phyloP scores from a whole-genome alignment of 2,329 filamentous ascomycete species.

The Hirsutella thompsonii region DNA sequence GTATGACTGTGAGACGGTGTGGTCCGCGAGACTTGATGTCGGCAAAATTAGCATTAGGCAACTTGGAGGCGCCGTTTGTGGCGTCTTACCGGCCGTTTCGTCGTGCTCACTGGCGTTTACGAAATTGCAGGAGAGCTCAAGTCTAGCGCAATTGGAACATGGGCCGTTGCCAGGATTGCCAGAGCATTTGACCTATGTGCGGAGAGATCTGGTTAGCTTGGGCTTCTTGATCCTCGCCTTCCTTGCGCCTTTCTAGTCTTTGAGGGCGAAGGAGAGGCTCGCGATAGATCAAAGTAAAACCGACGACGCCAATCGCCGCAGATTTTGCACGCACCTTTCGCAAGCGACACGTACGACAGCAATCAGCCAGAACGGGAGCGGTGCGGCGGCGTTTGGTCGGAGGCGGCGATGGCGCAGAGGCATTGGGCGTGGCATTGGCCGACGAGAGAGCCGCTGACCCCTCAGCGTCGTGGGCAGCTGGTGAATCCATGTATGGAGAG shows the following conservation, averaged over 20 bases:
- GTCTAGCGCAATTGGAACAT: conserved; percentile 23
- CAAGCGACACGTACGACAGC: conserved; percentile 24
- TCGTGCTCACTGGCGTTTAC: conserved; percentile 8
- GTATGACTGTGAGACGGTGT: conserved; percentile 26
- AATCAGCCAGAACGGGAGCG: conserved; percentile 13
- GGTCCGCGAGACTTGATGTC: conserved; percentile 18
- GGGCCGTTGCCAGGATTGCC: conserved; percentile 21
- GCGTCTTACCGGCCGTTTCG: conserved; percentile 10
- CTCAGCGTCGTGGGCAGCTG: conserved; percentile 4
- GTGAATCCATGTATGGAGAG: conserved; percentile 7
- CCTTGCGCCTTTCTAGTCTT: no score
- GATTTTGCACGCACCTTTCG: conserved; percentile 18
- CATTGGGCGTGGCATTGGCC: background rate
- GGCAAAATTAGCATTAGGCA: background rate
- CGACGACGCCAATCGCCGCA: background rate
- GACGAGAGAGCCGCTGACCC: conserved; percentile 2
- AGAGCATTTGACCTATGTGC: conserved; percentile 26
- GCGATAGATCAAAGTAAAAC: no score
- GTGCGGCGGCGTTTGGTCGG: conserved; percentile 19
- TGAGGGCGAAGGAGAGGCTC: no score
- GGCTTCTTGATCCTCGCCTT: no score
- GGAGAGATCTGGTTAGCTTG: background rate
- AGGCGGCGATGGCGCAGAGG: conserved; percentile 8
- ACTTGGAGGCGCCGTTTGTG: background rate
- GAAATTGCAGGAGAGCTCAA: conserved; percentile 24